Evolutionary conservation across 192 early-diverging fungal genomes (phyloP), one percentile per base, ranked within the genome.

Genomic region (Cetraspora pellucida): DNA sequence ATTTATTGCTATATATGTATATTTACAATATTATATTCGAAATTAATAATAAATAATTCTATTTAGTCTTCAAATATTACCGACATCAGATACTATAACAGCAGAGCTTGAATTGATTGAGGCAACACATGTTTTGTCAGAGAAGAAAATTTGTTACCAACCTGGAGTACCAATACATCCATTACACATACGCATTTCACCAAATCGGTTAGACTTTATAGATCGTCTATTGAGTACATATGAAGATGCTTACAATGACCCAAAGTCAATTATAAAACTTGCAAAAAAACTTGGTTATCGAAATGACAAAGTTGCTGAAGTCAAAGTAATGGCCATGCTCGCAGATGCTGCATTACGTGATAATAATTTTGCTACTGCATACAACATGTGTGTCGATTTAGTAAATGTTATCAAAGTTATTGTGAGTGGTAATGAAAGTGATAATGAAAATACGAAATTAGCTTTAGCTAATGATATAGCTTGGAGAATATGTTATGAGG

Each of bases 61-160:
- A 52, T 37, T 54, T 58, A 93, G 90, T 74, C 78, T 94, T 9
- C 79, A 89, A 46, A 84, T 93, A 2, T 64, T 92, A 1, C 89
- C 91, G 54, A 72, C 82, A 31, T 86, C 91, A 11, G 82, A 86
- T 11, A 74, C 69, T 3, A 86, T 90, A 28, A 80, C 86, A 45
- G 71, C 68, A 11, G 91, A 93, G 78, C 77, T 90, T 57, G 85
- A 90, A 63, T 80, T 93, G 23, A 91, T 94, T 23, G 89, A 94
- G 64, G 93, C 91, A 9, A 91, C 90, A 1, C 86, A 91, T 80
- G 83, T 83, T 28, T 81, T 93, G 31, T 86, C 83, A 9, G 83
- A 82, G 19, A 88, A 86, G 63, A 85, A 87, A 57, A 76, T 87
- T 25, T 78, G 71, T 52, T 79, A 85, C 30, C 78, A 79, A 49